Base-by-base conservation (phyloP, 768 basidiomycete genomes). In the Boletus speciosus region DNA sequence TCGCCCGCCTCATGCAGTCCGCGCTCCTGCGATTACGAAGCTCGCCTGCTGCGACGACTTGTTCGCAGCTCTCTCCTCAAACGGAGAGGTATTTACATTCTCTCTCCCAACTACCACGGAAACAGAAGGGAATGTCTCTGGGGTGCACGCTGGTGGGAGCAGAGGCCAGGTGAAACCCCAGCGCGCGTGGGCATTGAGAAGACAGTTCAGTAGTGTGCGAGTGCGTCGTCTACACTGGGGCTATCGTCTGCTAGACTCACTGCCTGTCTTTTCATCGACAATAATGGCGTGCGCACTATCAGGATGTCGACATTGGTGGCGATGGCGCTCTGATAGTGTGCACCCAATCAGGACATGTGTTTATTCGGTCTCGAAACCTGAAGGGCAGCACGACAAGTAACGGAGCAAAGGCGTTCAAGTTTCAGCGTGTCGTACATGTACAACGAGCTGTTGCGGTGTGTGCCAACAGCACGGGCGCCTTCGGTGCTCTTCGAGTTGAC, bases 331-430 rank as follows among this genome's bases (percentile, higher is more conserved):
- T 97, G 64, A 86, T 97, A 65, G 80, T 98, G 43, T 97, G 92
- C 72, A 98, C 96, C 2, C 84, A 89, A 57, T 95, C 96, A 5
- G 96, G 96, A 0, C 94, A 98, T 62, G 94, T 96, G 32, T 98
- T 88, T 65, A 79, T 95, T 23, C 87, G 94, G 23, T 78, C 84
- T 19, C 81, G 92, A 27, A 82, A 73, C 54, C 56, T 57, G 50
- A 71, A 64, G 59, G 58, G 51, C 6, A 52, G 43, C 21, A 49
- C 50, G 66, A 68, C 55, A 48, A 63, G 62, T 25, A 58, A 40
- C 42, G 69, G 57, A 39, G 58, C 53, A 6, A 87, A 86, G 65
- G 66, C 81, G 1, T 81, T 81, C 75, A 93, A 87, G 72, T 96
- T 93, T 66, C 82, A 86, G 55, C 83, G 87, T 12, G 74, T 97